Base-by-base conservation (phyloP, 805 yeast species). In the Candida nemodendra region DNA sequence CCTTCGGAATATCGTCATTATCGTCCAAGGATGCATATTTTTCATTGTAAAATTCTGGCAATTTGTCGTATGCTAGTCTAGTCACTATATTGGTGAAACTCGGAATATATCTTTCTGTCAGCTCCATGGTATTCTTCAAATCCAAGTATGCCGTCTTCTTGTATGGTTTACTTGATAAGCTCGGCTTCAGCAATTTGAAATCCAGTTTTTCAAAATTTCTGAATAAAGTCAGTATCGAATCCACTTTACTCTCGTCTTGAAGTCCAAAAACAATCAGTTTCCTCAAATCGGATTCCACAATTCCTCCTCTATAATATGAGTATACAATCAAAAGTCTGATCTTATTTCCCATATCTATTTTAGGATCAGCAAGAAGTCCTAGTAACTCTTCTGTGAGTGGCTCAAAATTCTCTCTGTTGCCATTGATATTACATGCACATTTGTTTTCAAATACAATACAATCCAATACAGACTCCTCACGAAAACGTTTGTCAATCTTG, bases 361-460 rank as follows among this genome's bases (percentile, higher is more conserved):
- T 69, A 18, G 65, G 68, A 30, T 75, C 62, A 0, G 69, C 64
- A 16, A 91, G 65, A 16, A 80, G 56, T 3, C 64, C 69, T 19
- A 90, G 66, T 39, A 89, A 63, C 24, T 74, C 77, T 35, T 78
- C 84, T 2, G 66, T 61, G 2, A 60, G 48, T 22, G 84, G 79
- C 17, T 85, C 62, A 36, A 73, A 70, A 48, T 76, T 76, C 30
- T 73, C 72, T 48, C 75, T 75, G 18, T 72, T 72, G 3, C 91
- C 89, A 46, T 86, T 84, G 32, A 79, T 68, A 39, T 79, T 80
- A 3, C 88, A 85, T 4, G 84, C 77, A 46, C 89, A 71, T 14
- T 81, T 76, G 62, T 90, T 96, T 62, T 93, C 98, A 41, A 89
- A 72, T 46, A 86, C 93, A 1, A 95, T 87, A 14, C 85, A 69